phyloP scores from a whole-genome alignment of 768 basidiomycete species.

The Mycena kentingensis region DNA sequence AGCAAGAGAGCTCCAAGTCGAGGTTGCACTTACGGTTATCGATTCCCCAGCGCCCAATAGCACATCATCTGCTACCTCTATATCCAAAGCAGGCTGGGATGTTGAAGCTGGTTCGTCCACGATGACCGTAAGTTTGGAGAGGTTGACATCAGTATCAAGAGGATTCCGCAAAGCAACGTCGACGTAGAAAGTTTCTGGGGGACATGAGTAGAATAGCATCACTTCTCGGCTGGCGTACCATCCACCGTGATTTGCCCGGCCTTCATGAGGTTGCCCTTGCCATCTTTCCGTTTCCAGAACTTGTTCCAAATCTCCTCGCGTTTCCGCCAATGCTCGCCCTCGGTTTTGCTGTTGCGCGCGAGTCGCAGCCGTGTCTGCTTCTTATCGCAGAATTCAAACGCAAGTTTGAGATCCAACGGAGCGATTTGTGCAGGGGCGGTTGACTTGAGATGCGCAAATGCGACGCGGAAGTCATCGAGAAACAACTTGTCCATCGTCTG shows the following conservation, averaged over 20 bases:
- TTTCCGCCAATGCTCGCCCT: slow-evolving; percentile 57
- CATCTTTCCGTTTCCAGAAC: slow-evolving; percentile 59
- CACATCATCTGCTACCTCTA: slow-evolving; percentile 65
- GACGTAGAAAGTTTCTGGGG: slow-evolving; percentile 73
- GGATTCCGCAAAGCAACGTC: slow-evolving; percentile 74
- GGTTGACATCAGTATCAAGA: slow-evolving; percentile 68
- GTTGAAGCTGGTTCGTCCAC: slow-evolving; percentile 41
- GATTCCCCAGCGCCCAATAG: slow-evolving; percentile 62
- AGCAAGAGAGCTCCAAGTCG: neutral
- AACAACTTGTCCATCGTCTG: slow-evolving; percentile 62
- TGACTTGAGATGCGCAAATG: slow-evolving; percentile 79
- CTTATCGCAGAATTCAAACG: slow-evolving; percentile 65
- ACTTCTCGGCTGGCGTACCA: slow-evolving; percentile 47
- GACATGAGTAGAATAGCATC: neutral
- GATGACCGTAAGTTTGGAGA: slow-evolving; percentile 61
- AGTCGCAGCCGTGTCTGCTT: slow-evolving; percentile 61
- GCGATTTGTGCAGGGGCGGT: slow-evolving; percentile 50
- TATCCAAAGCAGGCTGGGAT: slow-evolving; percentile 46
- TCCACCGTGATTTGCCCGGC: slow-evolving; percentile 63
- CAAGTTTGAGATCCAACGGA: slow-evolving; percentile 54
- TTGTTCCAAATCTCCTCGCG: slow-evolving; percentile 66
- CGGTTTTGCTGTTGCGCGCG: slow-evolving; percentile 48
- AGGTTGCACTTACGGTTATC: slow-evolving; percentile 52
- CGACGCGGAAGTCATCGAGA: slow-evolving; percentile 86
- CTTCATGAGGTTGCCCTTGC: slow-evolving; percentile 52